Evolutionary conservation across 495 filamentous ascomycete genomes (phyloP).

Genomic region (Stereocaulon alpinum): DNA sequence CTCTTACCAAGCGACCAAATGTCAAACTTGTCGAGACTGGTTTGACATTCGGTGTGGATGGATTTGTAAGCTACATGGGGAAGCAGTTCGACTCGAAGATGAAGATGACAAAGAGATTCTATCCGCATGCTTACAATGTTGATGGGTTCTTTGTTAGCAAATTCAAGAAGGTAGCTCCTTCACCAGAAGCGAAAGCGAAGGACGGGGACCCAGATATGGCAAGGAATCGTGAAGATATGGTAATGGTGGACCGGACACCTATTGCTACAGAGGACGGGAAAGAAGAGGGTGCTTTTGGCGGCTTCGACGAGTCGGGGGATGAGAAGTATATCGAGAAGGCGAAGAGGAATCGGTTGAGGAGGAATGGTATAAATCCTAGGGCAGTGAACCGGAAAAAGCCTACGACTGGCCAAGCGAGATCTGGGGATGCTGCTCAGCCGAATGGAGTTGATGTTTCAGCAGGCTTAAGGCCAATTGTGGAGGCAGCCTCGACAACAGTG

Average conservation of each 20-base stretch:
- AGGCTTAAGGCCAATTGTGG: background rate
- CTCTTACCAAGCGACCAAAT: conserved; percentile 80
- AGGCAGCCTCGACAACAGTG: background rate
- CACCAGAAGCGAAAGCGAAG: conserved; percentile 41
- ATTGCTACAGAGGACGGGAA: conserved; percentile 36
- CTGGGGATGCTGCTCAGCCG: background rate
- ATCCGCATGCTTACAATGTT: conserved; percentile 91
- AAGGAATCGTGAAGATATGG: conserved; percentile 22
- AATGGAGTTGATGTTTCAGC: background rate
- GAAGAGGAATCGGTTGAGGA: conserved; percentile 45
- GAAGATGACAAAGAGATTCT: conserved; percentile 78
- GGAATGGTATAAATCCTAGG: conserved; percentile 59
- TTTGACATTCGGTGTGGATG: conserved; percentile 82
- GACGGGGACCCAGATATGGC: conserved; percentile 22
- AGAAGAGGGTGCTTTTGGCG: conserved; percentile 44
- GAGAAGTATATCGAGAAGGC: conserved; percentile 48
- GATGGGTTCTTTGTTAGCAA: conserved; percentile 98
- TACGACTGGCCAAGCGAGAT: background rate
- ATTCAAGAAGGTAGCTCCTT: conserved; percentile 82
- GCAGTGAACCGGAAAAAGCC: conserved; percentile 22
- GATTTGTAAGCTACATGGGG: conserved; percentile 76
- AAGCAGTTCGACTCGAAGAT: conserved; percentile 82
- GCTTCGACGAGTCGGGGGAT: conserved; percentile 55
- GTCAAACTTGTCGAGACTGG: conserved; percentile 89
- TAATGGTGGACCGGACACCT: conserved; percentile 39